Evolutionary conservation across 768 basidiomycete species (phyloP), one percentile per base, ranked within the genome.

Genomic region (Austroboletus festivus): DNA sequence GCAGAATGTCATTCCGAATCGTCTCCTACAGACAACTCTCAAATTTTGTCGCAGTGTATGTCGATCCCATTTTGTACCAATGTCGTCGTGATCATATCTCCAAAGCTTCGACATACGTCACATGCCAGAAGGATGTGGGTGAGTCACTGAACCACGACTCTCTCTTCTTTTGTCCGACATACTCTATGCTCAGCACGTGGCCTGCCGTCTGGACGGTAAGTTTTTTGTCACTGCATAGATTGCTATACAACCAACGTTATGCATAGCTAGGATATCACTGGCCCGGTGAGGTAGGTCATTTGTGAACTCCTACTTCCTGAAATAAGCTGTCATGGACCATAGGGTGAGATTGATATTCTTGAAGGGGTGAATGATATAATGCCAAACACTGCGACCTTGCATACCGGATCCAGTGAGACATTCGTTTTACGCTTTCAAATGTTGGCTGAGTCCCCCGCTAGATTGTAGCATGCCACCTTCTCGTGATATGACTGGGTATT

Each of bases 291-390:
- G 61, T 42, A 24, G 0, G 42, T 33, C 24, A 23, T 38, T 6
- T 13, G 12, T 21, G 12, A 5, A 22, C 18, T n/a, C 4, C 23
- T 46, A 28, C 23, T 11, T 13, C 28, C 23, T 18, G 1, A 15
- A 19, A n/a, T 15, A 30, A 15, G 22, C 20, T 38, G 22, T 46
- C 38, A 26, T 15, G 18, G 15, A 12, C n/a, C 1, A 9, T 15
- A 67, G 59, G 64, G 62, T 34, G 76, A 80, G 55, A 69, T 78
- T 41, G 78, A 80, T 57, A 73, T 78, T 41, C 59, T 78, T 35
- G 78, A 80, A 53, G 71, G 73, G 5, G 74, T 78, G 42, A 78
- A 79, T 52, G 47, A 61, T 16, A 54, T 69, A 42, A 44, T 52
- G 4, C 59, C 60, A 20, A 79, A 78, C 50, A 53, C 26, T 5